Evolutionary conservation across 116 monocot species (phyloP).

Genomic region (Zostera marina): DNA sequence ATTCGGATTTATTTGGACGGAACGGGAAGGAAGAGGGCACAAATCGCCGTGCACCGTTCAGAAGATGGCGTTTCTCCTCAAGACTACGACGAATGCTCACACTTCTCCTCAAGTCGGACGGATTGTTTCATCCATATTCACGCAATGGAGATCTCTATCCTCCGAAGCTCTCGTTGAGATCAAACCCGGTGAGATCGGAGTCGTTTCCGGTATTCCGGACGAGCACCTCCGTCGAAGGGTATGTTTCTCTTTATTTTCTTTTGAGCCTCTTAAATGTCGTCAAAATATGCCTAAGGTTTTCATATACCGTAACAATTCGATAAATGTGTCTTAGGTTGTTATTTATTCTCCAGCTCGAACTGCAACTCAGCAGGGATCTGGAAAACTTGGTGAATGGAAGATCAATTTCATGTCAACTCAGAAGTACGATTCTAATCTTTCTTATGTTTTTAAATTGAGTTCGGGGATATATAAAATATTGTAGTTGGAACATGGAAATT

Average conservation of each 20-base stretch:
- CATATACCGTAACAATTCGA: not conserved
- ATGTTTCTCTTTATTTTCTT: not conserved
- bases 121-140: not conserved
- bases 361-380: slow-evolving; percentile 81
- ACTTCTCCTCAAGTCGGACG: slow-evolving; percentile 1
- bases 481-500: too few species aligned
- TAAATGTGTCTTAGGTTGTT: slow-evolving; percentile 34
- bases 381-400: slow-evolving; percentile 89
- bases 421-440: slow-evolving; percentile 36
- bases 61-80: slow-evolving; percentile 9
- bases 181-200: slow-evolving; percentile 55
- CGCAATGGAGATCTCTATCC: slow-evolving; percentile 4
- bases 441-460: not conserved
- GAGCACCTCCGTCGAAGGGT: slow-evolving; percentile 46
- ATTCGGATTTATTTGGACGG: too few species aligned
- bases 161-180: slow-evolving; percentile 33
- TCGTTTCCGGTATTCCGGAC: slow-evolving; percentile 54
- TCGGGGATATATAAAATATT: not conserved
- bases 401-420: slow-evolving; percentile 98
- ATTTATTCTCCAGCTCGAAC: slow-evolving; percentile 93
- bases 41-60: too few species aligned
- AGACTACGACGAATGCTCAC: not conserved
- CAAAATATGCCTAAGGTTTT: not conserved
- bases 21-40: too few species aligned
- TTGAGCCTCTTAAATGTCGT: not conserved